Evolutionary conservation across 1,284 basidiomycete genomes (phyloP), one percentile per base, ranked within the genome.

Genomic region (Sphagnurus paluster): DNA sequence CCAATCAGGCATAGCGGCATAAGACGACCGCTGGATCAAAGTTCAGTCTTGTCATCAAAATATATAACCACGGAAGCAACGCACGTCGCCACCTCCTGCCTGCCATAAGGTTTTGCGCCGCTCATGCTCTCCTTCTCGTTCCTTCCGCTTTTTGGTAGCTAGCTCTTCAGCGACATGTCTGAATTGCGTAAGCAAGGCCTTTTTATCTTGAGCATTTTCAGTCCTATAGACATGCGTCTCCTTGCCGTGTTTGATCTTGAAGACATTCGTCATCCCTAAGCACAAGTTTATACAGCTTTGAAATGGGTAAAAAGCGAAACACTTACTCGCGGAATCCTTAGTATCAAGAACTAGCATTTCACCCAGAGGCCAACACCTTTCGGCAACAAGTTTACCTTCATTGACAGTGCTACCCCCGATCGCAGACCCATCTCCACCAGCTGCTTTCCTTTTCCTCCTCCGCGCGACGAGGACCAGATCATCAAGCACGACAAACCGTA

Each of bases 281-380:
- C 39, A 43, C 26, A 40, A 28, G 42, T 11, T 45, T 24, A 48
- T 28, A 43, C 38, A 48, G 32, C 10, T 35, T 4, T 29, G 20
- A 48, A 28, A 30, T 35, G 5, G 26, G 13, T 8, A 3, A 42
- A 37, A 39, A 23, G 20, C 5, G 16, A 30, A 16, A 14, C 30
- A 70, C 86, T 55, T 54, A 93, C 91, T 84, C 2, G 92, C 78
- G 5, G 91, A 88, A 68, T 99, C 97, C 66, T 98, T 98, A 26
- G 97, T 87, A 65, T 98, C 96, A 21, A 96, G 78, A 0, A 98
- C 91, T 21, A 95, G 73, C 73, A 98, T 92, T 63, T 99, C 96
- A 55, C 84, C 87, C 52, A 98, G 69, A 8, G 87, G 81, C 86
- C 95, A 99, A 62, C 93, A 98, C 48, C 82, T 74, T 58, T 98